Evolutionary conservation across 768 basidiomycete genomes (phyloP), one percentile per base, ranked within the genome.

Genomic region (Amanita fuliginea): DNA sequence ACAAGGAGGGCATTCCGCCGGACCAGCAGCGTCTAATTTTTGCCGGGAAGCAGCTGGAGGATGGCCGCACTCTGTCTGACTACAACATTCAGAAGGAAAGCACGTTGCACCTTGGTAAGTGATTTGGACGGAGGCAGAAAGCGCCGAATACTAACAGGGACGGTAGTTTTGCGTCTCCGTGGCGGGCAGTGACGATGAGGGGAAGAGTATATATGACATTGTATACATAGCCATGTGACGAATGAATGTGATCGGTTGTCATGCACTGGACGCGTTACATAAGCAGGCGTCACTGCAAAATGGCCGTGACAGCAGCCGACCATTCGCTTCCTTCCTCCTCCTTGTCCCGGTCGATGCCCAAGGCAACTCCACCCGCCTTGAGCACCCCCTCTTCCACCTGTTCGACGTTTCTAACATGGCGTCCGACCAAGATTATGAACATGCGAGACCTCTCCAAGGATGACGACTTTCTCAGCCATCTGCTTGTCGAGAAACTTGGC

Each of bases 1-100:
- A 83, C 66, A 84, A 84, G 73, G 83, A 83, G 54, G 81, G 77
- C 6, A 64, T 67, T 21, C 39, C 39, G 2, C 39, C 39, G 4
- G 39, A 40, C 19, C 19, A 22, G 34, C 61, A 82, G 82, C 51
- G 81, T 82, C 62, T 83, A 82, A 86, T 81, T 67, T 91, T 89
- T 57, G 88, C 87, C 46, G 88, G 89, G 32, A 90, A 91, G 72
- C 87, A 90, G 62, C 69, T 90, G n/a, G 87, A 92, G 62, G 89
- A 92, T 52, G 89, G 88, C 5, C 81, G 87, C 39, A 91, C 88
- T 0, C 73, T 89, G 7, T 74, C 76, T 0, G 78, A 82, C 53
- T 81, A 81, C 59, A 80, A 81, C 57, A 81, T 81, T 40, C 80
- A 79, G 69, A 79, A 81, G 62, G 78, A 80, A 66, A 72, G 73